Percentiles rank a stretch among this genome's conserved stretches.
Conservation (phyloP, 441 rosid genomes). For the Eruca vesicaria region DNA sequence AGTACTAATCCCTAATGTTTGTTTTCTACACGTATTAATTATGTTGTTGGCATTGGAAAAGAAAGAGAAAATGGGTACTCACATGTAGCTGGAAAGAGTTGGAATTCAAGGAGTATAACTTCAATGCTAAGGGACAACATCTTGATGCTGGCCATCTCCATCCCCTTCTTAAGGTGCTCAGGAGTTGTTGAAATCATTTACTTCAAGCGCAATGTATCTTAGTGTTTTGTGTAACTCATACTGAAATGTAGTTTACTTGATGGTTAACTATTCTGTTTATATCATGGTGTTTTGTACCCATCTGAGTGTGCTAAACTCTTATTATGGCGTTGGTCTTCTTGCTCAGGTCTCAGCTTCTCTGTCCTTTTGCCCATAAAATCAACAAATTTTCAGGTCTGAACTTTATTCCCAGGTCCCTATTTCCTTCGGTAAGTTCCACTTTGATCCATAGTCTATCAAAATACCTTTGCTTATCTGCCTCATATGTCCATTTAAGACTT, state of each 20-base stretch:
- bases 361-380: slow-evolving; percentile 40
- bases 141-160: slow-evolving; percentile 90
- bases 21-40: neutral
- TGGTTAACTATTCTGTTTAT: neutral
- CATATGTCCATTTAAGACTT: neutral
- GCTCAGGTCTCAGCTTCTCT: slow-evolving; percentile 56
- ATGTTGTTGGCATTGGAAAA: neutral
- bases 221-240: neutral
- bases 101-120: slow-evolving; percentile 91
- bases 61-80: slow-evolving; percentile 8
- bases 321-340: neutral
- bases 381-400: slow-evolving; percentile 88
- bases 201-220: neutral
- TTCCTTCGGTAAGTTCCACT: slow-evolving; percentile 57
- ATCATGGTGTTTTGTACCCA: neutral
- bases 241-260: neutral
- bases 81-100: slow-evolving; percentile 73
- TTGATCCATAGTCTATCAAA: neutral
- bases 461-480: neutral
- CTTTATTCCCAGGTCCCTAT: slow-evolving; percentile 75
- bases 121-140: slow-evolving; percentile 84
- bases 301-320: neutral
- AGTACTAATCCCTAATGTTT: neutral
- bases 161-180: slow-evolving; percentile 85
- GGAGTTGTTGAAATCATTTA: slow-evolving; percentile 10